Conservation (phyloP, 176 grass and related monocot species). For the Bothriochloa decipiens region DNA sequence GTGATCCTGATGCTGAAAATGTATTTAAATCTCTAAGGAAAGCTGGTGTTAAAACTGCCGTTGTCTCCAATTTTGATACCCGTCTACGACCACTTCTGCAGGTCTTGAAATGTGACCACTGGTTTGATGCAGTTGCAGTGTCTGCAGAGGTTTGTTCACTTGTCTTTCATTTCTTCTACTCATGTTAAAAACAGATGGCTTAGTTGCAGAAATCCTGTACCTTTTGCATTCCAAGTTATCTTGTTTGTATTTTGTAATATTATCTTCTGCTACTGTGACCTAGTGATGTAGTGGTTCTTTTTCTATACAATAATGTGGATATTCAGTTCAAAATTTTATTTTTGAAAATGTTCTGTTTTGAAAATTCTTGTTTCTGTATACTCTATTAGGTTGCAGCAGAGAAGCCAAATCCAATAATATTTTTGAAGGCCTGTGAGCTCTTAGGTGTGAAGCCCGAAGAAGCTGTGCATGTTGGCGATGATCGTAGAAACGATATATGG, state of each 20-base stretch:
- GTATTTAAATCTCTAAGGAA: conserved; percentile 71
- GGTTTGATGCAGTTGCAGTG: conserved; percentile 87
- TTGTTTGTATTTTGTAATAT: conserved; percentile 8
- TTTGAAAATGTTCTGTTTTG: neutral
- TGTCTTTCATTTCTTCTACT: neutral
- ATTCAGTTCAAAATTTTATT: neutral
- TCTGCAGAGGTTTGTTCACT: conserved; percentile 67
- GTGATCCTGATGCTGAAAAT: conserved; percentile 75
- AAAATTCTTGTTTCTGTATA: neutral
- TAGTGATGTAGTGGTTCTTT: neutral
- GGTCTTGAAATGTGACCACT: conserved; percentile 72
- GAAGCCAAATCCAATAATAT: conserved; percentile 92
- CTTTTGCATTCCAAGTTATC: neutral
- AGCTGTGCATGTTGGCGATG: conserved; percentile 79
- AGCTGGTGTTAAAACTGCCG: conserved; percentile 73
- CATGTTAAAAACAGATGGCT: neutral
- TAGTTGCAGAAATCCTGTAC: neutral
- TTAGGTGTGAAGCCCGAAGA: conserved; percentile 80
- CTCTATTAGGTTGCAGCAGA: conserved; percentile 70
- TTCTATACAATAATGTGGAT: neutral
- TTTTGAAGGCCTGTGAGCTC: conserved; percentile 79
- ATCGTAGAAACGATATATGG: conserved; percentile 86
- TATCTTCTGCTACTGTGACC: neutral
- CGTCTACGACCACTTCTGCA: conserved; percentile 72
- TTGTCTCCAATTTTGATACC: conserved; percentile 88